Evolutionary conservation across 1,139 yeast genomes (phyloP), one percentile per base, ranked within the genome.

Genomic region (Saccharomyces uvarum): DNA sequence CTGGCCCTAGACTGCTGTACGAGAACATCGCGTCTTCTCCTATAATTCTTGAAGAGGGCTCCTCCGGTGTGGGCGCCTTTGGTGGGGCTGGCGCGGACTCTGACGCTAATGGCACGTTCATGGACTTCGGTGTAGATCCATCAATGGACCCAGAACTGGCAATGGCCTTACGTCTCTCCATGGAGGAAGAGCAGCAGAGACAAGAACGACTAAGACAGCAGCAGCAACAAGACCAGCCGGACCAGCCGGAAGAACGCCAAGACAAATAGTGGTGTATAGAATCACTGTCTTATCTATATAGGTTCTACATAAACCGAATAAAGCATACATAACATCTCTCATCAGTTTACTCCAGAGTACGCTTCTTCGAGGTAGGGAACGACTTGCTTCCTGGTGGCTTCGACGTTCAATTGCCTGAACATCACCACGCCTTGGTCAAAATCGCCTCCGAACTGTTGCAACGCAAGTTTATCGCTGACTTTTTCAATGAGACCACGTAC

Each of bases 61-160:
- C 62, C 28, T 53, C 56, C 33, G 54, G 56, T 7, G 7, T 38
- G 44, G 49, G 29, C 2, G 44, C 41, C 8, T 78, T 76, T 48
- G 81, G 76, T 51, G 79, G 75, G 51, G 74, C 75, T 56, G 52
- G 52, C 16, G 48, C 55, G 19, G 55, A 54, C 5, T 21, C 48
- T 26, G 51, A 32, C 5, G 49, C 47, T 14, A 78, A 76, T 47
- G 81, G 76, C 51, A 78, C 75, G 52, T 74, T 75, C 56, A 77
- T 77, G 69, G 85, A 80, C 60, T 79, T 81, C 61, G 84, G 88
- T 51, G 80, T 85, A 44, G 98, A 93, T 71, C 95, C 97, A 29
- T 84, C 85, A 61, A 88, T 88, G 83, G 99, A 93, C 65, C 99
- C 99, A 27, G 99, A 95, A 71, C 81, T 93, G 67, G 99, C 98